phyloP scores from a whole-genome alignment of 345 rosid species.

The Cardiospermum halicacabum region DNA sequence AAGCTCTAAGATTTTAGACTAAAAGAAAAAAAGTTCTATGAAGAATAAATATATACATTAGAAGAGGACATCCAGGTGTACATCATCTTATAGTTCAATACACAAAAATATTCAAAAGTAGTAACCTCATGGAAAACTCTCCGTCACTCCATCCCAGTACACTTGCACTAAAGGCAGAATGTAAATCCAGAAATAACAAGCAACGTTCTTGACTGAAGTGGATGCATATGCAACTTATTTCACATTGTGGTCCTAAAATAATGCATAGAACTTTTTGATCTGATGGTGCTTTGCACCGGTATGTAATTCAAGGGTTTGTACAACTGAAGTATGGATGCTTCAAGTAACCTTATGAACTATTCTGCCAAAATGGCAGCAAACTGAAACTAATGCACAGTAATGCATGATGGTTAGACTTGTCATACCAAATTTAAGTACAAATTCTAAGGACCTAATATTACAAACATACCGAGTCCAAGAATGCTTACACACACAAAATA shows the following conservation, averaged over 20 bases:
- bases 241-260: too few species aligned
- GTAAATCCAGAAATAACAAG: not conserved
- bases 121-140: too few species aligned
- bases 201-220: not conserved
- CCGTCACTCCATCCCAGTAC: not conserved
- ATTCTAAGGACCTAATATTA: not conserved
- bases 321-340: not conserved
- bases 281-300: not conserved
- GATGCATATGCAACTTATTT: not conserved
- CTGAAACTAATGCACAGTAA: too few species aligned
- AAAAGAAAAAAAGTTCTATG: not conserved
- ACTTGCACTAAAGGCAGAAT: not conserved
- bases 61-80: not conserved
- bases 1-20: not conserved
- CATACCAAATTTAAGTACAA: not conserved
- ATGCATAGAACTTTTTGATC: not conserved
- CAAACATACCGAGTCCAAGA: not conserved
- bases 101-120: not conserved
- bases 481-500: not conserved
- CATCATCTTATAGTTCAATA: not conserved
- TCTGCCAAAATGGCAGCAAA: too few species aligned
- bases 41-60: not conserved
- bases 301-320: not conserved
- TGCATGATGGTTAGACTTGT: not conserved
- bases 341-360: too few species aligned